A percentile compares a stretch with the other conserved stretches of the same genome.
These are phyloP conservation scores for Cynanchum wilfordii DNA, from an alignment of 257 asterid species.

Conservation along the genomic window DNA sequence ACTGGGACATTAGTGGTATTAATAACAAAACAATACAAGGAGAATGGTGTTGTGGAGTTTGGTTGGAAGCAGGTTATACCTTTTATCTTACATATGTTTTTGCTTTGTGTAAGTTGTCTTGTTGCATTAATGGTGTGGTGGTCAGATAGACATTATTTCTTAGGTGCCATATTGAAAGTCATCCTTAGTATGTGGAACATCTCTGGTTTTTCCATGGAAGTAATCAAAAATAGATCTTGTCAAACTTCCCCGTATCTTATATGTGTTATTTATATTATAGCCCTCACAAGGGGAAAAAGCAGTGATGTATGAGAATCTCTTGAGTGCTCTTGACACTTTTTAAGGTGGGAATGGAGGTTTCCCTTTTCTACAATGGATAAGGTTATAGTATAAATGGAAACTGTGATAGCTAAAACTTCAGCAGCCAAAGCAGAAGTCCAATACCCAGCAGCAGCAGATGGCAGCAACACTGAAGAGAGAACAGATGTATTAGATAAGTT, in stretches of 20 bases:
- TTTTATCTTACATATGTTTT: background rate
- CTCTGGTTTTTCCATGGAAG: background rate
- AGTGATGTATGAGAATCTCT: no score
- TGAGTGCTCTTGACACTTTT: no score
- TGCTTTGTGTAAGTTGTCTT: background rate
- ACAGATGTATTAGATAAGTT: no score
- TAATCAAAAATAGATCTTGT: background rate
- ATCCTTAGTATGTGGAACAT: background rate
- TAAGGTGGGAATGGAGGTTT: background rate
- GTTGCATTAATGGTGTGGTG: background rate
- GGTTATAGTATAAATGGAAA: background rate
- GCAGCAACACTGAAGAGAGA: slow-evolving; percentile 39
- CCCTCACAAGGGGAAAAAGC: no score
- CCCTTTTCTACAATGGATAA: background rate
- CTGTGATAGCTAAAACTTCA: background rate
- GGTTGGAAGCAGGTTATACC: background rate
- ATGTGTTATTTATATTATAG: background rate
- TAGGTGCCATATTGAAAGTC: background rate
- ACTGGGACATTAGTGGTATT: background rate
- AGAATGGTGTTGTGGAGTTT: no score
- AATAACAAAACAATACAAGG: background rate
- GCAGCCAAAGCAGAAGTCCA: slow-evolving; percentile 37
- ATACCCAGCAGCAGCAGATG: slow-evolving; percentile 53
- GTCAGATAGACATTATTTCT: background rate
- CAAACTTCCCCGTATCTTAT: background rate